A percentile compares a stretch with the other conserved stretches of the same genome.
Conservation (phyloP, 169 alveolate species). For the Eimeria nieschulzi region DNA sequence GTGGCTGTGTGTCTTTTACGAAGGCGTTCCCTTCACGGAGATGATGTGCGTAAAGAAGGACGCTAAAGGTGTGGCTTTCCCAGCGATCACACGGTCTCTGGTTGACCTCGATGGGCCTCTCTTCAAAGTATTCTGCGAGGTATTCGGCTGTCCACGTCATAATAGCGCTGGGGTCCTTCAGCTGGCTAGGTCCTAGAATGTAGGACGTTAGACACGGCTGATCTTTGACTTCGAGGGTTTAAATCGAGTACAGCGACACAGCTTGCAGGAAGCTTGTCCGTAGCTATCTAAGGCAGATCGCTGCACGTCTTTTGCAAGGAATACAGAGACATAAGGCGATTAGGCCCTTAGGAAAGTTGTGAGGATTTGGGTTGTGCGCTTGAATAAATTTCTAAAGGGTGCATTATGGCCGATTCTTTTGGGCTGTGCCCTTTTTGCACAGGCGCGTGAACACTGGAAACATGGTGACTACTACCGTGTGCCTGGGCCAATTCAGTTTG, state of each 20-base stretch:
- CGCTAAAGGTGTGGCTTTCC: constrained; percentile 85
- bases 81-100: constrained; percentile 94
- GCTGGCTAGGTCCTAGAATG: too few species aligned
- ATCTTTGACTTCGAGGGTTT: too few species aligned
- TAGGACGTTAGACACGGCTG: too few species aligned
- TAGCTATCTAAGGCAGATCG: too few species aligned
- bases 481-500: constrained; percentile 97
- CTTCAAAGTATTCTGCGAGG: constrained; percentile 89
- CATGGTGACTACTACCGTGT: constrained; percentile 92
- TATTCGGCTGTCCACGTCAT: too few species aligned
- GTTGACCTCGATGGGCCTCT: constrained; percentile 94
- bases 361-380: neutral
- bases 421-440: neutral
- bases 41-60: constrained; percentile 85
- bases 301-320: too few species aligned
- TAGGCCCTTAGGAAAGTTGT: neutral
- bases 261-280: too few species aligned
- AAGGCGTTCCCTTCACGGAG: constrained; percentile 87
- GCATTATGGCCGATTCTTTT: neutral
- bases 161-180: too few species aligned
- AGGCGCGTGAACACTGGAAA: constrained; percentile 95
- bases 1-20: constrained; percentile 16
- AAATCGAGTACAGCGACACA: too few species aligned
- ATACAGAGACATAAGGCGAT: too few species aligned
- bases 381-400: too few species aligned